Conservation (phyloP, 1,284 basidiomycete genomes). For the Ustilago vetiveriae region DNA sequence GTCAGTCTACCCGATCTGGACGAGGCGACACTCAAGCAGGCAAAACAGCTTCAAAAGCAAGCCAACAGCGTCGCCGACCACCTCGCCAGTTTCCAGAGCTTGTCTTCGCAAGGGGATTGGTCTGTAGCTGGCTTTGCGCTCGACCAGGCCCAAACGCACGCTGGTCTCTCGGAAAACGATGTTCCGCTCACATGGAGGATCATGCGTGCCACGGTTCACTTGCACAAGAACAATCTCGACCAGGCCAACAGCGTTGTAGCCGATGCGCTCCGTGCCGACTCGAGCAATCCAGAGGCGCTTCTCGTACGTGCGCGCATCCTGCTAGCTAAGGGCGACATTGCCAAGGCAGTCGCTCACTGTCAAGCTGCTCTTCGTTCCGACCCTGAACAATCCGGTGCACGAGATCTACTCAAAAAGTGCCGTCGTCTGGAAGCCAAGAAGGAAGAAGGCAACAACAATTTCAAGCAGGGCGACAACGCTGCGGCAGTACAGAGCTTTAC, state of each 20-base stretch:
- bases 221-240: constrained; percentile 57
- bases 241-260: constrained; percentile 69
- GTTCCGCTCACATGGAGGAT: constrained; percentile 49
- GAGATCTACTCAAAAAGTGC: constrained; percentile 77
- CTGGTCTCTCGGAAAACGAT: constrained; percentile 44
- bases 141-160: constrained; percentile 54
- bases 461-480: constrained; percentile 74
- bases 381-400: constrained; percentile 78
- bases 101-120: constrained; percentile 72
- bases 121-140: constrained; percentile 66
- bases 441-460: constrained; percentile 82
- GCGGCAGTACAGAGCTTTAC: constrained; percentile 74
- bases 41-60: constrained; percentile 43
- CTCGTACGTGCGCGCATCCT: constrained; percentile 81
- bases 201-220: constrained; percentile 42
- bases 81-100: constrained; percentile 73
- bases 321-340: constrained; percentile 77
- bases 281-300: constrained; percentile 82
- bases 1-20: constrained; percentile 6
- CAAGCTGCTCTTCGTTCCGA: constrained; percentile 80
- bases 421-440: constrained; percentile 83
- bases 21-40: constrained; percentile 42
- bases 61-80: constrained; percentile 51
- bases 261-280: constrained; percentile 77
- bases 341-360: constrained; percentile 78